These are phyloP conservation scores for Rhododendron kiyosumense DNA, from an alignment of 148 eudicot genomes.

Conservation along the genomic window DNA sequence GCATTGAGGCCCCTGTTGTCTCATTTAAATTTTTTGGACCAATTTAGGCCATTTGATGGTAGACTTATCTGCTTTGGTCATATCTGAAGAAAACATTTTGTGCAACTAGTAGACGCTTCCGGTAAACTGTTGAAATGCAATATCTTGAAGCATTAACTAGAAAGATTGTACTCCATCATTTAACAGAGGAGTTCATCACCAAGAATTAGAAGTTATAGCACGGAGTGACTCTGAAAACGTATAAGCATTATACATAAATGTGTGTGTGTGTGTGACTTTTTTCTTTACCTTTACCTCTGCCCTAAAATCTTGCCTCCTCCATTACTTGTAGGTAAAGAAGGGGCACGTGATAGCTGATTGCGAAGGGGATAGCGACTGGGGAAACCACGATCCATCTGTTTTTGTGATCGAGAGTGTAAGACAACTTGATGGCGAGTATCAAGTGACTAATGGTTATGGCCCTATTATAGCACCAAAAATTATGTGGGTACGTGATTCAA, in stretches of 20 bases:
- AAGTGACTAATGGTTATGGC: slow-evolving; percentile 5
- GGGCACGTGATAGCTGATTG: neutral
- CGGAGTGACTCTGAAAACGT: neutral
- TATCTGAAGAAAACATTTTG: neutral
- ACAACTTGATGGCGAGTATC: slow-evolving; percentile 1
- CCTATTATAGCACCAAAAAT: neutral
- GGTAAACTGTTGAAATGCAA: neutral
- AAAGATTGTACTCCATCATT: neutral
- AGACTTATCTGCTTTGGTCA: neutral
- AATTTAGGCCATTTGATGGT: neutral
- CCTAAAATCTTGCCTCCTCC: neutral
- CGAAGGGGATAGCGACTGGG: neutral
- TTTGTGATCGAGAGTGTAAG: neutral
- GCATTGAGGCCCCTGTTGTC: neutral
- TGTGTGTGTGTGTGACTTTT: neutral
- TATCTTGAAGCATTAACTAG: neutral
- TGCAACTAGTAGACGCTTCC: neutral
- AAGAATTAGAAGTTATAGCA: neutral
- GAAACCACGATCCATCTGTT: neutral
- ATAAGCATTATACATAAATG: neutral
- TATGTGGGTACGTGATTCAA: neutral
- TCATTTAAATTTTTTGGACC: neutral
- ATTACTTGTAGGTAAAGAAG: neutral
- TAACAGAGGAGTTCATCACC: neutral
- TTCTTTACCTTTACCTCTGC: neutral